Base-by-base conservation (phyloP, 2,329 filamentous ascomycete species). In the Cordyceps cateniannulata region DNA sequence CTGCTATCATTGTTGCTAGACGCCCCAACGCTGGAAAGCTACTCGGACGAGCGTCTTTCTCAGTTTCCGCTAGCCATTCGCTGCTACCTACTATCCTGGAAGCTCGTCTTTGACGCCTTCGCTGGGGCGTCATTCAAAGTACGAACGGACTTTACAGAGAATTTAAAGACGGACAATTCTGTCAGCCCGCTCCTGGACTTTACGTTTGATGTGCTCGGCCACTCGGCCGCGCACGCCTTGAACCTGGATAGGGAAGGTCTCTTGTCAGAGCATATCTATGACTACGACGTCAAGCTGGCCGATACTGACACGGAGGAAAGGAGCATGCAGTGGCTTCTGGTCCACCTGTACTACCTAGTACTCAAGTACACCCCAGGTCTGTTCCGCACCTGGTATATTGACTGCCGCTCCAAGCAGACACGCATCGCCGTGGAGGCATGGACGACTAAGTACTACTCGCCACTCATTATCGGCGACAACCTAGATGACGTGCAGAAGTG, bases 31-130 rank as follows among this genome's bases (percentile, higher is more conserved):
- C 78, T 90, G 3, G 83, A 88, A n/a, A 79, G 80, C 14, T 83
- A 91, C 50, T 79, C 82, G 0, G 85, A 89, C 51, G 82, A 87
- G 9, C 78, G 82, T 40, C 85, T 92, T 24, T 81, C 86, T 5
- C 79, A 83, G 18, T 89, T 93, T 67, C 91, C 91, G 12, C 77
- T 85, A 0, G 70, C 83, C 0, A 79, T 96, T 52, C 85, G 91
- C 57, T 85, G 87, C 10, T 99, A 97, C 69, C 80, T 99, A 3
- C 79, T 96, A 29, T 89, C 91, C 12, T 99, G 95, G 95, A 85
- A 90, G 64, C 79, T 98, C 1, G 81, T 97, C 0, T 98, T 96
- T 69, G 91, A 96, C 66, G 88, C 93, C 49, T 96, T 93, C 69
- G 78, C 80, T 20, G 85, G 86, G 22, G 86, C 92, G 14, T 91